Conservation (phyloP, 2,329 filamentous ascomycete species). For the Colletotrichum aenigma region DNA sequence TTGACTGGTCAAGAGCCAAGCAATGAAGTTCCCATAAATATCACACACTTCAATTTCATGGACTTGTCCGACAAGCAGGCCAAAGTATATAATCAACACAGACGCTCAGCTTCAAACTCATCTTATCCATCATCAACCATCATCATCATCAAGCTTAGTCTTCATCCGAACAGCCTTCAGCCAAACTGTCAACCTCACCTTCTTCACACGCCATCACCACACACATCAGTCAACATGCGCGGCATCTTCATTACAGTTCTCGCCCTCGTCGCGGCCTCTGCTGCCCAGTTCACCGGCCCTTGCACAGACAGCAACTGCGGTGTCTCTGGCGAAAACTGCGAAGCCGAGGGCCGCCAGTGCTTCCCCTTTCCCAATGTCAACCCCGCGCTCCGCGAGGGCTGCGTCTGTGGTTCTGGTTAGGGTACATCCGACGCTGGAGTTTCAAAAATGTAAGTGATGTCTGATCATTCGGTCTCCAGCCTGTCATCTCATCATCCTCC, state of each 20-base stretch:
- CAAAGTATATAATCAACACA: conserved; percentile 5
- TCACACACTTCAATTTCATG: background rate
- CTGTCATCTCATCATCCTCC: background rate
- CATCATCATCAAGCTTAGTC: background rate
- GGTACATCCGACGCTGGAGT: background rate
- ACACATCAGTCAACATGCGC: background rate
- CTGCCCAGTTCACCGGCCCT: conserved; percentile 5
- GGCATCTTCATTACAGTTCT: background rate
- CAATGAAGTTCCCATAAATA: background rate
- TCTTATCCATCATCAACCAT: background rate
- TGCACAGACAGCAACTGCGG: conserved; percentile 13
- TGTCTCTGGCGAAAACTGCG: conserved; percentile 1
- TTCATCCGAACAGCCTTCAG: background rate
- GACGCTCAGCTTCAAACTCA: background rate
- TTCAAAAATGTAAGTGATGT: background rate
- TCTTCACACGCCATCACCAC: background rate
- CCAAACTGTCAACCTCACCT: background rate
- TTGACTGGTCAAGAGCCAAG: background rate
- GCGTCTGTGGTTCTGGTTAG: conserved; percentile 17
- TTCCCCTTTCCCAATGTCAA: conserved; percentile 14
- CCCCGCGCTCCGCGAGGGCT: conserved; percentile 12
- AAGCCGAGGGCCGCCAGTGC: conserved; percentile 11
- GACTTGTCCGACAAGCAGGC: background rate
- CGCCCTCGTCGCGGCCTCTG: background rate
- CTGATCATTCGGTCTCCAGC: background rate